phyloP scores from a whole-genome alignment of 495 filamentous ascomycete species.

The Physcia stellaris region DNA sequence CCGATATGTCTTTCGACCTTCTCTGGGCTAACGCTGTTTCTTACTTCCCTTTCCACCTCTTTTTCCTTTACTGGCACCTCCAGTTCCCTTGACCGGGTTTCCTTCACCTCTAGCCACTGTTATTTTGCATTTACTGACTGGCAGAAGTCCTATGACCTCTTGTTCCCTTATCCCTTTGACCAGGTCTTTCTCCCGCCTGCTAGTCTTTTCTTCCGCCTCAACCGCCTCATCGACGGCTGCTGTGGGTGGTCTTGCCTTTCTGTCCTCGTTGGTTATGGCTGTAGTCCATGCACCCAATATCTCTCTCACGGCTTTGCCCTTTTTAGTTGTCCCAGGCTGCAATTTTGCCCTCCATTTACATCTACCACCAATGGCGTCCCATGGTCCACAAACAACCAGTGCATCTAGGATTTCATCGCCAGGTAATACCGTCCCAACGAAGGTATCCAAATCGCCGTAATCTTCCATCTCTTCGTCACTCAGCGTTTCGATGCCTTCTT shows the following conservation, averaged over 20 bases:
- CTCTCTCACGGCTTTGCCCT: conserved; percentile 88
- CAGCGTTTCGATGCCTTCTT: conserved; percentile 39
- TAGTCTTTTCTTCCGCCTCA: conserved; percentile 61
- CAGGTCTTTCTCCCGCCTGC: conserved; percentile 69
- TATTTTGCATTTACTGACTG: conserved; percentile 75
- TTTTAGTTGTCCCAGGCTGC: conserved; percentile 81
- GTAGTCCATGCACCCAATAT: conserved; percentile 60
- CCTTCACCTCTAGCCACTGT: conserved; percentile 46
- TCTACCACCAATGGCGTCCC: conserved; percentile 53
- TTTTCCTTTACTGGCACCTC: conserved; percentile 28
- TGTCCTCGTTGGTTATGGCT: conserved; percentile 32
- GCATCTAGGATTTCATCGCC: conserved; percentile 84
- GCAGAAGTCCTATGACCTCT: conserved; percentile 68
- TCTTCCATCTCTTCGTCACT: conserved; percentile 41
- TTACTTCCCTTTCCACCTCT: conserved; percentile 34
- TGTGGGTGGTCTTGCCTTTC: too few relatives aligned
- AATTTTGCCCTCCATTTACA: conserved; percentile 88
- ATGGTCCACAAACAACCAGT: conserved; percentile 84
- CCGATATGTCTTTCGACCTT: too few relatives aligned
- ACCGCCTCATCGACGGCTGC: conserved; percentile 18
- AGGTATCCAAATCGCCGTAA: conserved; percentile 50
- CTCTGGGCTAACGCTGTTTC: conserved; percentile 22
- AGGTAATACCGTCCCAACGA: conserved; percentile 62
- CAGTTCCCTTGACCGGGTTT: conserved; percentile 31
- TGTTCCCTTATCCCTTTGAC: conserved; percentile 66